phyloP scores from a whole-genome alignment of 176 grass and related monocot genomes.

The Eleusine indica region DNA sequence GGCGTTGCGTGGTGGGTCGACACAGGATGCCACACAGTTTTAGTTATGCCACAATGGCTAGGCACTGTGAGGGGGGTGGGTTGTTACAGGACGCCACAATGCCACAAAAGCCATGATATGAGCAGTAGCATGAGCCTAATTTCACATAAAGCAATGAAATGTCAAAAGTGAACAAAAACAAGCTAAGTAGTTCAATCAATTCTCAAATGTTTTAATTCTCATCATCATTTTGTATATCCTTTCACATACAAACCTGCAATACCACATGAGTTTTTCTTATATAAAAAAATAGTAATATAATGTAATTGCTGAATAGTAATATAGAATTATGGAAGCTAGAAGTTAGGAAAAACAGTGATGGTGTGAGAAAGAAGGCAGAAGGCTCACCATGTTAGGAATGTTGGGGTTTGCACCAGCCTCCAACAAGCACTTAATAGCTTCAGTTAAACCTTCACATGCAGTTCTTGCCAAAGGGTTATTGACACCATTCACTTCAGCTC shows the following conservation, averaged over 20 bases:
- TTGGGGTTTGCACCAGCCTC: slow-evolving; percentile 38
- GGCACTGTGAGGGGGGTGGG: no score
- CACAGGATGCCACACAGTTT: no score
- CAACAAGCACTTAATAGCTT: slow-evolving; percentile 32
- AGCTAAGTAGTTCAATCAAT: not conserved
- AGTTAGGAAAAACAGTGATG: not conserved
- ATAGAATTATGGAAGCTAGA: not conserved
- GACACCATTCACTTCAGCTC: slow-evolving; percentile 36
- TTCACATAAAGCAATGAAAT: not conserved
- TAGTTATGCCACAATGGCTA: no score
- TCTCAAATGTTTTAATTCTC: not conserved
- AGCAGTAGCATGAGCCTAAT: not conserved
- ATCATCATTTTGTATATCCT: not conserved
- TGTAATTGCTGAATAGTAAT: no score
- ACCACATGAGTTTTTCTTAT: not conserved
- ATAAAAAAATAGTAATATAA: not conserved
- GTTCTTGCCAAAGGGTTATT: not conserved
- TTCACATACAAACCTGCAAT: not conserved
- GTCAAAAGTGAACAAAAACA: not conserved
- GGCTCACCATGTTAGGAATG: slow-evolving; percentile 15
- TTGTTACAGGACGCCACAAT: no score
- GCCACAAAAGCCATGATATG: no score
- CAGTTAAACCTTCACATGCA: slow-evolving; percentile 23
- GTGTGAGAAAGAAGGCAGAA: not conserved
- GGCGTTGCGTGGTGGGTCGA: no score